Base-by-base conservation (phyloP, 176 grass and related monocot genomes). In the Phragmites australis region DNA sequence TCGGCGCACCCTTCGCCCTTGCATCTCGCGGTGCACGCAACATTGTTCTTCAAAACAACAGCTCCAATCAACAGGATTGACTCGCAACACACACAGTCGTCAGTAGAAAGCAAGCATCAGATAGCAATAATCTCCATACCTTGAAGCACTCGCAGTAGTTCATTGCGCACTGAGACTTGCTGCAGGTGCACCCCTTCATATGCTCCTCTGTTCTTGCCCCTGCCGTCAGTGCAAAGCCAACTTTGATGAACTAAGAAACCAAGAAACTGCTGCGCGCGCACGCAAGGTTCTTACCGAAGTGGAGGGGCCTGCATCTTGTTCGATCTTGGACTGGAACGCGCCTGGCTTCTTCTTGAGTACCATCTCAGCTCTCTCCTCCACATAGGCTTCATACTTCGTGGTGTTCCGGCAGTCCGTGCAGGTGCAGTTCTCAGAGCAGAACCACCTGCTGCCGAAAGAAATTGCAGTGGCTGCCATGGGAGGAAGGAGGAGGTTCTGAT, bases 131-230 rank as follows among this genome's bases (percentile, higher is more conserved):
- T 37, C 54, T 1, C 27, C 57, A 23, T 82, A 84, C 76, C 85
- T 88, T 85, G 50, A 77, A 88, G 50, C 77, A 88, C 52, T 74
- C 49, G 23, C 77, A 82, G 41, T 78, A 91, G 6, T 25, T 50
- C 64, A 77, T 88, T 30, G 18, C 78, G 77, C 85, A 87, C 46
- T 41, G 13, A 8, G 75, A 80, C 45, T 84, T 87, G 10, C 9
- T 14, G 68, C 77, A 81, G 37, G 58, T 76, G 48, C 85, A 81
- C 59, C 74, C 87, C 15, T 42, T 78, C 8, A 23, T 73, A 46
- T 68, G 56, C 69, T 52, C 22, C 51, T 39, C 13, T 11, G 23
- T 43, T 76, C 72, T n/a, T 59, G 6, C 9, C 39, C 52, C n/a
- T 58, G 10, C 11, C 29, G 49, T 21, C 47, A 34, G 27, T 1